These are phyloP conservation scores for Fusarium sp. DNA, from an alignment of 2,329 filamentous ascomycete species.

Conservation along the genomic window DNA sequence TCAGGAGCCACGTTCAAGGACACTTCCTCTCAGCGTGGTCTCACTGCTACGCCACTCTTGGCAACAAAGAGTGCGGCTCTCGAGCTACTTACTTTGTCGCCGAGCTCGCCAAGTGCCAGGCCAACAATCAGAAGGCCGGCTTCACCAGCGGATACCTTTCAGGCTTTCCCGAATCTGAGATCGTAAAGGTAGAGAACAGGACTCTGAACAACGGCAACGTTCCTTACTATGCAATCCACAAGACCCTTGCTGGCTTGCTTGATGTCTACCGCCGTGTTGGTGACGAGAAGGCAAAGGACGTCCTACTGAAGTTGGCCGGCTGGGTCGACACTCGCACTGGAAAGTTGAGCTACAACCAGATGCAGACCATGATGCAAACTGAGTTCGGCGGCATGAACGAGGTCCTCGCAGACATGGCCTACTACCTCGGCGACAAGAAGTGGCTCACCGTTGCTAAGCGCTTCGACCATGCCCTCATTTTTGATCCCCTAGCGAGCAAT, in stretches of 20 bases:
- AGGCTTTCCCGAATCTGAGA: constrained; percentile 64
- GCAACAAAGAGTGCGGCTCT: constrained; percentile 56
- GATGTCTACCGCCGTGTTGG: constrained; percentile 61
- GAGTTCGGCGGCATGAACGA: constrained; percentile 67
- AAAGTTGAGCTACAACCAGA: constrained; percentile 55
- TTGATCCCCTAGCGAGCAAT: constrained; percentile 59
- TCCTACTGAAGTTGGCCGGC: constrained; percentile 56
- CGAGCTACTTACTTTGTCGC: constrained; percentile 59
- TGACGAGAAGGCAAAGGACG: constrained; percentile 55
- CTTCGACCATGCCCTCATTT: constrained; percentile 61
- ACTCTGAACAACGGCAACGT: constrained; percentile 62
- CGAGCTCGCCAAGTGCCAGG: constrained; percentile 62
- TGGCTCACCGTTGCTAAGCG: constrained; percentile 61
- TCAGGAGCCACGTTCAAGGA: constrained; percentile 62
- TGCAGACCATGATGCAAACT: constrained; percentile 60
- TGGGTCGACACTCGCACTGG: constrained; percentile 62
- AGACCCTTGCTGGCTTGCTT: constrained; percentile 62
- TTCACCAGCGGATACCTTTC: constrained; percentile 60
- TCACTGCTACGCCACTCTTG: constrained; percentile 58
- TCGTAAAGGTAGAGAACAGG: constrained; percentile 56
- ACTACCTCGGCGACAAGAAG: constrained; percentile 56
- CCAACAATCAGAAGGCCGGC: constrained; percentile 58
- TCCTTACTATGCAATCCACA: constrained; percentile 66
- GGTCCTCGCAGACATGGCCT: constrained; percentile 60
- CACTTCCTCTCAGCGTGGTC: constrained; percentile 63